Evolutionary conservation across 2,329 filamentous ascomycete species (phyloP).

Genomic region (Thelonectria discophora): DNA sequence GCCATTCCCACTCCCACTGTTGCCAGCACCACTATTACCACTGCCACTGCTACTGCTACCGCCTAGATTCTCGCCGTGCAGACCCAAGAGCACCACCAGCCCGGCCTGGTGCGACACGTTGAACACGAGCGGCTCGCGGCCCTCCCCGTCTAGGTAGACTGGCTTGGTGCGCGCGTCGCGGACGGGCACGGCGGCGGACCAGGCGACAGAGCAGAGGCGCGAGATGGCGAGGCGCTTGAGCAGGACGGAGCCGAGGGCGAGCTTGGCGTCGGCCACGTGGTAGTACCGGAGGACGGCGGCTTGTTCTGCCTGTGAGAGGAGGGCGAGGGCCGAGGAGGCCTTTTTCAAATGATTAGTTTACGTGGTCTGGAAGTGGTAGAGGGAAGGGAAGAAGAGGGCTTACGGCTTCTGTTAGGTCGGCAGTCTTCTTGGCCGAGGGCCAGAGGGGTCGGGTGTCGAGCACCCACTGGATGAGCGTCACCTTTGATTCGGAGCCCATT

Average conservation of each 20-base stretch:
- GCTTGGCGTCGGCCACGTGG: constrained; percentile 76
- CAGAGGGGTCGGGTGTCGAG: constrained; percentile 68
- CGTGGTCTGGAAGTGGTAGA: too few species aligned
- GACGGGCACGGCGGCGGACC: constrained; percentile 65
- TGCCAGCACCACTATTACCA: too few species aligned
- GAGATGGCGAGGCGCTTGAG: constrained; percentile 77
- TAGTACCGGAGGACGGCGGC: constrained; percentile 67
- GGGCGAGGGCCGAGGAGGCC: constrained; percentile 63
- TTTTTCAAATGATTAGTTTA: constrained; percentile 36
- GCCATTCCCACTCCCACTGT: too few species aligned
- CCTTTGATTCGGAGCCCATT: constrained; percentile 15
- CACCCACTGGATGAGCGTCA: constrained; percentile 66
- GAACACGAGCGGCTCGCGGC: constrained; percentile 65
- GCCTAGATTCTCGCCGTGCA: constrained; percentile 39
- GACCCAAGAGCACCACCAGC: constrained; percentile 73
- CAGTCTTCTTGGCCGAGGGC: constrained; percentile 60
- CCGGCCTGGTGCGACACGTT: constrained; percentile 84
- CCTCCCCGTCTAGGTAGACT: constrained; percentile 59
- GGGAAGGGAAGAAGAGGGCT: constrained; percentile 28
- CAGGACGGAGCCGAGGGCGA: constrained; percentile 76
- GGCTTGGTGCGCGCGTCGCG: constrained; percentile 66
- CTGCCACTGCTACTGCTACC: constrained; percentile 27
- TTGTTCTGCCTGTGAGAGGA: constrained; percentile 65
- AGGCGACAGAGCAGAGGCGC: constrained; percentile 65
- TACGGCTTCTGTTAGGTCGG: constrained; percentile 58